Conservation (phyloP, 768 basidiomycete genomes). For the Boletellus ananiceps region DNA sequence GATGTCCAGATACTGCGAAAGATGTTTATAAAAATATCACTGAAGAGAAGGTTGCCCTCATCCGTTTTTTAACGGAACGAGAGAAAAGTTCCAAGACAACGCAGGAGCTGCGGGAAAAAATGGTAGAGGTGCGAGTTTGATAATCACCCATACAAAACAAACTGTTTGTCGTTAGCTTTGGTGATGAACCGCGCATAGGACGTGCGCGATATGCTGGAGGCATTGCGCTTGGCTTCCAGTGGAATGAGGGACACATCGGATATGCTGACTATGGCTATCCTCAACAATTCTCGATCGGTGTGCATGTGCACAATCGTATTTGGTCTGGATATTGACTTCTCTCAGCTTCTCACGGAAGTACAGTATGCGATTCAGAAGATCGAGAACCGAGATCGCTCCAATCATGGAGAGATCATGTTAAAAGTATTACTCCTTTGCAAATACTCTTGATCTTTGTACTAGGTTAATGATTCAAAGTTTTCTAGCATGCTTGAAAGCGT, state of each 20-base stretch:
- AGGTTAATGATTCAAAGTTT: slow-evolving; percentile 23
- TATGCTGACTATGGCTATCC: slow-evolving; percentile 7
- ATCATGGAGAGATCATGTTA: slow-evolving; percentile 18
- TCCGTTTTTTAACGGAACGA: slow-evolving; percentile 42
- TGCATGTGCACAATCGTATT: background rate
- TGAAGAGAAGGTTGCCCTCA: slow-evolving; percentile 47
- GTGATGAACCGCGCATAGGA: slow-evolving; percentile 20
- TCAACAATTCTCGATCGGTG: slow-evolving; percentile 22
- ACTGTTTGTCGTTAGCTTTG: background rate
- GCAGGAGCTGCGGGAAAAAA: slow-evolving; percentile 29
- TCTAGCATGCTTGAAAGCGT: slow-evolving; percentile 21
- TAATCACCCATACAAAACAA: background rate
- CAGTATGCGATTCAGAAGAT: slow-evolving; percentile 19
- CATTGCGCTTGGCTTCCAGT: slow-evolving; percentile 16
- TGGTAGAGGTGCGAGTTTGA: slow-evolving; percentile 20
- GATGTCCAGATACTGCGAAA: slow-evolving; percentile 51
- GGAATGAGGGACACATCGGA: slow-evolving; percentile 23
- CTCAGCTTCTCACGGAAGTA: slow-evolving; percentile 23
- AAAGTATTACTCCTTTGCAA: slow-evolving; percentile 16
- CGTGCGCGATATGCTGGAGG: slow-evolving; percentile 23
- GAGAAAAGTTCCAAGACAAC: slow-evolving; percentile 36
- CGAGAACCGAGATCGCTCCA: slow-evolving; percentile 15
- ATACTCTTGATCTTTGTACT: background rate
- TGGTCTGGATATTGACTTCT: slow-evolving; percentile 3
- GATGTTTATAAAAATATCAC: slow-evolving; percentile 66